Conservation (phyloP, 2,329 filamentous ascomycete species). For the Dactylellina leptospora region DNA sequence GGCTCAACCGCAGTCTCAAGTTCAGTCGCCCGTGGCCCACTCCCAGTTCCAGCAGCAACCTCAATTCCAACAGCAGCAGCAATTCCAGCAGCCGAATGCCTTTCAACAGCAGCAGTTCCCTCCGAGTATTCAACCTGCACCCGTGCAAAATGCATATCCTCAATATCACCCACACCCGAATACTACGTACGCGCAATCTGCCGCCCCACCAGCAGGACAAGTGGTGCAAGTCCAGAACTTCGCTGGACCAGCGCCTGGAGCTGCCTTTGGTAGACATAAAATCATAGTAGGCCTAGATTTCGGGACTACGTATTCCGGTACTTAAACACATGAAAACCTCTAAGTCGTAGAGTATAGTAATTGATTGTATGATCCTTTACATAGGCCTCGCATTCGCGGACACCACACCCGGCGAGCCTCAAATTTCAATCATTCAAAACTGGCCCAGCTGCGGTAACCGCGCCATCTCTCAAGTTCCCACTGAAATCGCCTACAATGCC, state of each 20-base stretch:
- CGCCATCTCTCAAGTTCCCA: slow-evolving; percentile 52
- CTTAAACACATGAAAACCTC: neutral
- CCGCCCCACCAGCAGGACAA: slow-evolving; percentile 23
- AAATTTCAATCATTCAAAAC: slow-evolving; percentile 54
- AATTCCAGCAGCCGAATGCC: slow-evolving; percentile 1
- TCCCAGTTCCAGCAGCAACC: slow-evolving; percentile 10
- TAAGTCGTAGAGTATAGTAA: neutral
- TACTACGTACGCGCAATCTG: slow-evolving; percentile 26
- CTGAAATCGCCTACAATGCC: slow-evolving; percentile 53
- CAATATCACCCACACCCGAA: slow-evolving; percentile 31
- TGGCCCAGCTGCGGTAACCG: slow-evolving; percentile 54
- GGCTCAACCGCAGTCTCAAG: slow-evolving; percentile 8
- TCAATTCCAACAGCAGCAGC: slow-evolving; percentile 25
- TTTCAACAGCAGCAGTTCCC: slow-evolving; percentile 7
- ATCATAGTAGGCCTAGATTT: slow-evolving; percentile 46
- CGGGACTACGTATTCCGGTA: slow-evolving; percentile 43
- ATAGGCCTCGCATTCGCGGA: slow-evolving; percentile 40
- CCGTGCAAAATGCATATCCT: neutral
- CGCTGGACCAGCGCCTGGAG: slow-evolving; percentile 35
- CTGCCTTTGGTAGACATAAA: slow-evolving; percentile 36
- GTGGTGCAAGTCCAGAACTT: slow-evolving; percentile 41
- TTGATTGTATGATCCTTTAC: neutral
- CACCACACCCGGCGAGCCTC: slow-evolving; percentile 47
- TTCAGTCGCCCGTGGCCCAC: neutral
- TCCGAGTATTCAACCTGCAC: neutral